Conservation (phyloP, 805 yeast genomes). For the Blastobotrys muscicola region DNA sequence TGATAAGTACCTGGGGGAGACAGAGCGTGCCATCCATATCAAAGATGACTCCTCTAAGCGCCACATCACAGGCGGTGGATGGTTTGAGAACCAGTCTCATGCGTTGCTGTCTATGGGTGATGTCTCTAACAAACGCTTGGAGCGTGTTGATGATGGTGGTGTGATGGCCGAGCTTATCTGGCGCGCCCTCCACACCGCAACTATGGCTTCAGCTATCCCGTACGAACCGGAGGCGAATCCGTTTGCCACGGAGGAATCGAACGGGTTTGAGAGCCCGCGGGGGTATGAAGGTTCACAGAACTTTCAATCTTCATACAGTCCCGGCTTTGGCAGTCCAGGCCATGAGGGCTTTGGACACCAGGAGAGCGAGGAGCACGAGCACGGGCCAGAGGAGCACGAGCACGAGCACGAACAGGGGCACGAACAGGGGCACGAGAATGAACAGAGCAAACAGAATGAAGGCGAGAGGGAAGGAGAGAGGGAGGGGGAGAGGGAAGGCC, state of each 20-base stretch:
- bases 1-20: constrained; percentile 41
- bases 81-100: constrained; percentile 13
- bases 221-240: constrained; percentile 52
- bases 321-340: neutral
- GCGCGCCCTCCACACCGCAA: neutral
- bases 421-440: constrained; percentile 9
- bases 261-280: no score
- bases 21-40: constrained; percentile 79
- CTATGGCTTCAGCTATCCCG: constrained; percentile 37
- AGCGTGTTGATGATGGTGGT: neutral
- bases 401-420: constrained; percentile 9
- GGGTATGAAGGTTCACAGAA: no score
- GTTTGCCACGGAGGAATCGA: constrained; percentile 39
- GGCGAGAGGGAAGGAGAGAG: neutral
- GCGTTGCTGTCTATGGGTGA: constrained; percentile 1
- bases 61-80: constrained; percentile 20
- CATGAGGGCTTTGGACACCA: neutral
- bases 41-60: constrained; percentile 48
- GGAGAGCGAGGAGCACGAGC: neutral
- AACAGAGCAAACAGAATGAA: neutral
- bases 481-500: neutral
- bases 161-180: neutral
- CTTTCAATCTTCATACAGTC: no score
- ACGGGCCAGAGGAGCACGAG: neutral
- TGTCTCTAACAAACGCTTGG: neutral